Evolutionary conservation across 1,284 basidiomycete genomes (phyloP), one percentile per base, ranked within the genome.

Genomic region (Schizophyllum commune): DNA sequence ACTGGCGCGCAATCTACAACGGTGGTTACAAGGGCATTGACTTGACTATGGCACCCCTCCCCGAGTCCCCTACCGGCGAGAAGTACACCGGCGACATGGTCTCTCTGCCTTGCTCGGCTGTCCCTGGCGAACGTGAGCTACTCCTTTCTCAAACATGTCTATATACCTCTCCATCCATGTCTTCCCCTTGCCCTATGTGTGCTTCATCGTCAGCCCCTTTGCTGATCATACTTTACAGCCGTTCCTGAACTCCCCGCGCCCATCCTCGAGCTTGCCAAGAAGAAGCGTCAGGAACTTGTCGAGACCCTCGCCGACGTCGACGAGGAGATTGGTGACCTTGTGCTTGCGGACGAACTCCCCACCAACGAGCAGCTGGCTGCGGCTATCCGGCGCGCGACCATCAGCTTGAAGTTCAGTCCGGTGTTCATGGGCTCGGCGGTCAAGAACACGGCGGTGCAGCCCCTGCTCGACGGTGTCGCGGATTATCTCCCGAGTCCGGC

Each of bases 371-470:
- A 97, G 73, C 85, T 99, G 55, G 86, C 86, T 11, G 80, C 81
- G 58, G 95, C 95, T 13, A 91, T 99, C 68, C 89, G 96, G 51
- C 91, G 96, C 39, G 84, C 94, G 4, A 99, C 97, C 1, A 85
- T 94, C 66, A 76, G 80, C 8, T 88, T 96, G 71, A 93, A 92
- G 68, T 99, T 99, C 75, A 92, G 92, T 0, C 97, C 97, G 1
- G 97, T 99, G 62, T 98, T 98, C 77, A 79, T 99, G 65, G 97
- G 97, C 52, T 97, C 95, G 6, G 97, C 97, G 0, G 91, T 99
- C 73, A 98, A 98, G 80, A 99, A 99, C 76, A 97, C 94, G 21
- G 94, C 88, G 61, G 92, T 99, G 3, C 97, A 99, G 73, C 86
- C 94, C 17, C 82, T 99, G 66, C 82, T 99, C 20, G 96, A 99